phyloP scores from a whole-genome alignment of 371 early-diverging fungal genomes.

The Cokeromyces recurvatus region DNA sequence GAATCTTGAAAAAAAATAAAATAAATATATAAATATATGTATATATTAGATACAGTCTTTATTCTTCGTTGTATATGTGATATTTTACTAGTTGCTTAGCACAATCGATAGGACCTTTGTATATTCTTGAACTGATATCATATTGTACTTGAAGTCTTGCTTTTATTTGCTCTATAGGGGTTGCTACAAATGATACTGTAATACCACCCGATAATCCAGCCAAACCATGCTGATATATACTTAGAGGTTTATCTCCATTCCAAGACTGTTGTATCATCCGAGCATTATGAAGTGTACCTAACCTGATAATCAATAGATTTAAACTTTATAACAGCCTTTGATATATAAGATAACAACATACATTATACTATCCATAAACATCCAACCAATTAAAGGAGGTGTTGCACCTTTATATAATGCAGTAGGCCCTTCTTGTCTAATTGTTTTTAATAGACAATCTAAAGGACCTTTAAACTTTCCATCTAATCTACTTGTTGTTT shows the following conservation, averaged over 20 bases:
- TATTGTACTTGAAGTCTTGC: conserved; percentile 91
- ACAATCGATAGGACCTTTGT: conserved; percentile 84
- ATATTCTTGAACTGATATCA: conserved; percentile 62
- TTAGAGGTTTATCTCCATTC: conserved; percentile 61
- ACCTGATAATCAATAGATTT: conserved; percentile 37
- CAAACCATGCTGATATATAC: conserved; percentile 65
- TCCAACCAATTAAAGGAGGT: conserved; percentile 92
- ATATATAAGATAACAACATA: conserved; percentile 18
- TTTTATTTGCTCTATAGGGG: conserved; percentile 85
- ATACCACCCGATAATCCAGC: conserved; percentile 82
- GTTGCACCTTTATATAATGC: conserved; percentile 92
- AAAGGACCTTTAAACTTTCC: conserved; percentile 86
- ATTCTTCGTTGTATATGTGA: neutral
- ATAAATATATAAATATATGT: neutral
- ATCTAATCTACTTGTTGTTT: conserved; percentile 67
- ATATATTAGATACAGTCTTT: no score
- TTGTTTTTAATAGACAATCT: conserved; percentile 73
- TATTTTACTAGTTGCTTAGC: conserved; percentile 60
- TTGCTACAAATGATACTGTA: conserved; percentile 87
- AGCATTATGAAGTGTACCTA: conserved; percentile 81
- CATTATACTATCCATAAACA: conserved; percentile 85
- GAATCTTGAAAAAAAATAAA: conserved; percentile 21
- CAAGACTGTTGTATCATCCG: conserved; percentile 60
- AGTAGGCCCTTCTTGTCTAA: conserved; percentile 72
- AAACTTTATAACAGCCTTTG: no score